phyloP scores from a whole-genome alignment of 176 grass and related monocot genomes.

The Ampelocalamus luodianensis region DNA sequence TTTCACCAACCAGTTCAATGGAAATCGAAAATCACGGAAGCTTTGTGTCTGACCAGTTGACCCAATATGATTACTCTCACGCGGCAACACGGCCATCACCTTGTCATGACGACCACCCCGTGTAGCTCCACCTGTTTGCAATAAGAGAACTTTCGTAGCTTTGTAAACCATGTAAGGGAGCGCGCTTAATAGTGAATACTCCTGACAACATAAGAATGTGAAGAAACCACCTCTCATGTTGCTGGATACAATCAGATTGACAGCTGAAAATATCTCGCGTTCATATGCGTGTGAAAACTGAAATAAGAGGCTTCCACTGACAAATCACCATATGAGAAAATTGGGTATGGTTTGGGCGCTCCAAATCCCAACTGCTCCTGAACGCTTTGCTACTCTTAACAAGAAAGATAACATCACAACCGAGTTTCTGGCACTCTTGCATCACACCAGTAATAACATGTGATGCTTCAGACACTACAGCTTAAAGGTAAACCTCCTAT shows the following conservation, averaged over 20 bases:
- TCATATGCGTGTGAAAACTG: not conserved
- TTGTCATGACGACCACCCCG: no score
- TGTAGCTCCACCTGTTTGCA: no score
- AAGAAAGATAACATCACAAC: not conserved
- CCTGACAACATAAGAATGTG: not conserved
- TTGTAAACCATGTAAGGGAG: no score
- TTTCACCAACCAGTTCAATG: not conserved
- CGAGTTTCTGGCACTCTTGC: constrained; percentile 2
- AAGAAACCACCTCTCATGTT: not conserved
- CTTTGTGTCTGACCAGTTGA: no score
- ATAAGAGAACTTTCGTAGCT: no score
- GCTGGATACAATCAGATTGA: not conserved
- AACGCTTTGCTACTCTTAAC: not conserved
- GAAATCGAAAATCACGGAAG: no score
- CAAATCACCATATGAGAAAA: not conserved
- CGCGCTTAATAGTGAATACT: no score
- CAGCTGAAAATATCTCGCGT: not conserved
- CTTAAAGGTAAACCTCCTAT: constrained; percentile 38
- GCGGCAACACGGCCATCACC: no score
- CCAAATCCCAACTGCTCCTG: not conserved
- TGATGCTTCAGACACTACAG: constrained; percentile 29
- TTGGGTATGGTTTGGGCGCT: not conserved
- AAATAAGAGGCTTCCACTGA: not conserved
- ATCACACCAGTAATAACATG: constrained; percentile 33
- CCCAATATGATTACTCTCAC: no score